These are phyloP conservation scores for Daedaleopsis nitida DNA, from an alignment of 768 basidiomycete species.

Conservation along the genomic window DNA sequence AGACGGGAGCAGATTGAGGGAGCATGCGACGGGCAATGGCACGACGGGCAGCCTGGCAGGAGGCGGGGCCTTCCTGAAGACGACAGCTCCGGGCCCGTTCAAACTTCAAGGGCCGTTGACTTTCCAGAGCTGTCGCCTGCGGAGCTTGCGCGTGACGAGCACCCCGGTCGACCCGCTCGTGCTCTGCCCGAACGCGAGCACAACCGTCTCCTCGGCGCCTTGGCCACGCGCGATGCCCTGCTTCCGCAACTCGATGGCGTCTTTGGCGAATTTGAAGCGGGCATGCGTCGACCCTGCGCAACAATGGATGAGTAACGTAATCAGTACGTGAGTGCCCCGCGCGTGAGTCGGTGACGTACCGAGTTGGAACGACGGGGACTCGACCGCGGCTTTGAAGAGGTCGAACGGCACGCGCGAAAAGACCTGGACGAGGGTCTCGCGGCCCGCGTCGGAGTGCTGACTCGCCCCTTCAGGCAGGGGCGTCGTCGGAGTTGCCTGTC, in stretches of 20 bases:
- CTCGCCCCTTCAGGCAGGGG: slow-evolving; percentile 37
- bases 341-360: slow-evolving; percentile 45
- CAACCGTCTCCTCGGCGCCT: slow-evolving; percentile 87
- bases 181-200: slow-evolving; percentile 81
- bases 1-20: slow-evolving; percentile 7
- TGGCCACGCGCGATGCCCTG: slow-evolving; percentile 70
- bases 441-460: slow-evolving; percentile 43
- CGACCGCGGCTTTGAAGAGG: slow-evolving; percentile 80
- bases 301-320: background rate
- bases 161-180: slow-evolving; percentile 73
- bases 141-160: slow-evolving; percentile 85
- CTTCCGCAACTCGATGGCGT: slow-evolving; percentile 82
- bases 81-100: background rate
- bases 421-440: slow-evolving; percentile 71
- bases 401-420: slow-evolving; percentile 86
- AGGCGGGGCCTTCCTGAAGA: background rate
- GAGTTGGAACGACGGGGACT: slow-evolving; percentile 78
- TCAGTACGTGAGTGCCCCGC: background rate
- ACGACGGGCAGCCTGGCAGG: background rate
- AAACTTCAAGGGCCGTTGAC: slow-evolving; percentile 27
- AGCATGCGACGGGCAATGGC: slow-evolving; percentile 1
- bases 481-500: slow-evolving; percentile 33
- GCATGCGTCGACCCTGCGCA: slow-evolving; percentile 76
- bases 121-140: slow-evolving; percentile 49
- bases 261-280: slow-evolving; percentile 91